Base-by-base conservation (phyloP, 139 green algal genomes). In the Chlorella vulgaris region DNA sequence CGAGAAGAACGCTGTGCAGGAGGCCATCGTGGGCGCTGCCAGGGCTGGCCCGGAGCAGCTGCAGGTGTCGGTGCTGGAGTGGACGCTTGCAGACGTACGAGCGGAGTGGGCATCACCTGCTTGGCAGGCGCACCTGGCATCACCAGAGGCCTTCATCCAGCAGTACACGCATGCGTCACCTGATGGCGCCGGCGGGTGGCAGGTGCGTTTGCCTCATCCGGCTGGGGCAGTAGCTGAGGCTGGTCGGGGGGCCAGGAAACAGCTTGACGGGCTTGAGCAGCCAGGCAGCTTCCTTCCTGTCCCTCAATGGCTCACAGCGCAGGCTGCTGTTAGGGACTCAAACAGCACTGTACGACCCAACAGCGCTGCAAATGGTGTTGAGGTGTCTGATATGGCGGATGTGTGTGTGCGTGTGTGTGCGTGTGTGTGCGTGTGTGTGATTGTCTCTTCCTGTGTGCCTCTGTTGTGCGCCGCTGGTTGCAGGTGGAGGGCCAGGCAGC, bases 1-100 rank as follows among this genome's bases (percentile, higher is more conserved):
- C 8, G 93, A 96, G 84, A 85, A 78, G 70, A 91, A 85, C 51
- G 77, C 91, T 55, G 81, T 95, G 51, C 90, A 76, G 74, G 91
- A 95, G 60, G 90, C 83, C 2, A 62, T 94, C 6, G 73, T 92
- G 36, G 81, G 82, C 1, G 90, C 90, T 0, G 82, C 86, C 18
- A 36, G 65, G 21, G 84, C 68, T 0, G 87, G 74, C 31, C 29
- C 82, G 0, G 38, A 83, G 7, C 15, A 78, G 29, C 68, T 92
- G 28, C 86, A 91, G 60, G 70, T 38, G 4, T 84, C 75, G 47
- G 81, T 90, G 35, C 28, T 92, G 39, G 74, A 88, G 67, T 91
- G 85, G 80, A 85, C 90, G 74, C 86, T 96, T 58, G 66, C 81
- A 6, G 83, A 84, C 2, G 83, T 96, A 65, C 81, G 86, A 13